Conservation (phyloP, 2,329 filamentous ascomycete species). For the Calonectria crousiana region DNA sequence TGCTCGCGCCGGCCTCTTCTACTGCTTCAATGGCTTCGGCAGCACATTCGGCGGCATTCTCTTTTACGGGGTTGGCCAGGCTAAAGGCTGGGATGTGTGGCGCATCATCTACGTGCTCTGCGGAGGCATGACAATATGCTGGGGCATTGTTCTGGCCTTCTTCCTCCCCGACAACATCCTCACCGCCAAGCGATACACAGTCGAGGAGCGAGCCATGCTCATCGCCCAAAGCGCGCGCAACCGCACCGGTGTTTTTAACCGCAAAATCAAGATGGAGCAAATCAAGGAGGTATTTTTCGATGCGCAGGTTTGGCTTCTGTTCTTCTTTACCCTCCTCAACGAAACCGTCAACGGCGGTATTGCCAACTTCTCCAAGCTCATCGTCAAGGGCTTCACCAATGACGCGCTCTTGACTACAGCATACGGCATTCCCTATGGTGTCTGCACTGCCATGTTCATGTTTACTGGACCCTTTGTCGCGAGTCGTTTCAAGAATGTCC, state of each 20-base stretch:
- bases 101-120: slow-evolving; percentile 66
- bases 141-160: slow-evolving; percentile 58
- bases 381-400: slow-evolving; percentile 62
- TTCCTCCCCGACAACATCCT: slow-evolving; percentile 62
- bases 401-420: slow-evolving; percentile 57
- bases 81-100: slow-evolving; percentile 60
- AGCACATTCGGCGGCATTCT: slow-evolving; percentile 60
- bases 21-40: slow-evolving; percentile 58
- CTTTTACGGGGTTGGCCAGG: slow-evolving; percentile 66
- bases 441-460: slow-evolving; percentile 66
- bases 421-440: slow-evolving; percentile 66
- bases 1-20: slow-evolving; percentile 56
- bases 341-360: slow-evolving; percentile 67
- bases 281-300: slow-evolving; percentile 63
- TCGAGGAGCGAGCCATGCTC: slow-evolving; percentile 56
- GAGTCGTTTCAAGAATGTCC: slow-evolving; percentile 60
- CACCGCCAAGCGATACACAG: slow-evolving; percentile 44
- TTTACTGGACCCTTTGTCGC: slow-evolving; percentile 65
- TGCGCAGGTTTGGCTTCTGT: slow-evolving; percentile 64
- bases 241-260: slow-evolving; percentile 61
- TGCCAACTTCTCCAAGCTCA: slow-evolving; percentile 66
- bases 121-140: slow-evolving; percentile 61
- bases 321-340: slow-evolving; percentile 67
- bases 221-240: slow-evolving; percentile 71
- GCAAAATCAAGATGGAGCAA: slow-evolving; percentile 62